Percentiles rank a stretch among this genome's conserved stretches.
Evolutionary conservation across 192 early-diverging fungal genomes (phyloP).

Genomic region (Umbelopsis vinacea): DNA sequence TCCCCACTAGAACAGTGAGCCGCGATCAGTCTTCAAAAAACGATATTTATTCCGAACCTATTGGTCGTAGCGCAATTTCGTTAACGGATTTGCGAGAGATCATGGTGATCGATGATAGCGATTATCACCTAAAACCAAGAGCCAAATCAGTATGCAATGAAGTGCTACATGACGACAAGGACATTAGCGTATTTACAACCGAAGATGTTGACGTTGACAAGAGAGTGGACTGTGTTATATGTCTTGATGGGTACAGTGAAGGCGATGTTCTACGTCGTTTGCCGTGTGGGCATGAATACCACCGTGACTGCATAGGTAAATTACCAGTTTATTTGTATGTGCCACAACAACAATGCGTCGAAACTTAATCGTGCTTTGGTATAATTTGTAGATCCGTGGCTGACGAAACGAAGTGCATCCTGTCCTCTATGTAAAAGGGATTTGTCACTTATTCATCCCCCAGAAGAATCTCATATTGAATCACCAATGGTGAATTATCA

Average conservation of each 20-base stretch:
- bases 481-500: not conserved
- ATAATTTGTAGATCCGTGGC: slow-evolving; percentile 21
- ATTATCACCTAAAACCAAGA: not conserved
- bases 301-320: slow-evolving; percentile 29
- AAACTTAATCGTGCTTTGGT: not conserved
- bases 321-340: too few species aligned
- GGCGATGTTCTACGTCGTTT: slow-evolving; percentile 18
- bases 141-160: not conserved
- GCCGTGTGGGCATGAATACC: slow-evolving; percentile 28
- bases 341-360: not conserved
- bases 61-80: not conserved
- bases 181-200: not conserved
- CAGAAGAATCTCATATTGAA: not conserved
- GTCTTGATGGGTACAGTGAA: slow-evolving; percentile 4
- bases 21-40: not conserved
- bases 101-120: not conserved
- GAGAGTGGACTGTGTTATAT: slow-evolving; percentile 22
- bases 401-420: slow-evolving; percentile 22
- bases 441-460: not conserved
- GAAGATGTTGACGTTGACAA: not conserved
- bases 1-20: not conserved
- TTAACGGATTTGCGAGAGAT: slow-evolving; percentile 7
- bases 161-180: not conserved
- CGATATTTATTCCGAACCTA: not conserved
- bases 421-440: slow-evolving; percentile 22